Base-by-base conservation (phyloP, 345 rosid genomes). In the Populus pruinosa region DNA sequence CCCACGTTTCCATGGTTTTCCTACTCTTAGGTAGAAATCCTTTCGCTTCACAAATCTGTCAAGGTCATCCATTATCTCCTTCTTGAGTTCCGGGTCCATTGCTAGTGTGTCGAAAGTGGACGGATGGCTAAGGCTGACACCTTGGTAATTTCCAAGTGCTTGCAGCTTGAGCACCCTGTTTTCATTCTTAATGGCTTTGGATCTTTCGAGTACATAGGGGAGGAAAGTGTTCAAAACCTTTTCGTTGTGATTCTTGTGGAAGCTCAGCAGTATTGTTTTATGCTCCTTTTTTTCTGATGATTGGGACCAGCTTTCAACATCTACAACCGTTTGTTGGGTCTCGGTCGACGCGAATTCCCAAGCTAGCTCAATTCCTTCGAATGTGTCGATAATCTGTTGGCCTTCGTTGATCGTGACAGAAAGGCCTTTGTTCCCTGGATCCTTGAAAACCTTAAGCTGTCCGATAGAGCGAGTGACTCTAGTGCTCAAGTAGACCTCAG, bases 1-100 rank as follows among this genome's bases (percentile, higher is more conserved):
- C 10, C 81, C 83, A 8, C 83, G 72, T 65, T 79, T 83, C 79
- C 83, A 80, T 11, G 81, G 72, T 66, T 73, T 79, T 56, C 81
- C 86, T 31, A 73, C 76, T 79, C 73, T 76, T n/a, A 66, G 31
- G 39, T 83, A 77, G 71, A 73, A 77, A 2, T 70, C 67, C 47
- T 73, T 49, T 21, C 81, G 35, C 44, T 35, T 70, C 53, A 65
- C 70, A 69, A 78, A 85, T 35, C 82, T 77, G 73, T 82, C 83
- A 80, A 85, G 68, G 67, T 82, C 85, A 36, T 80, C 83, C 36
- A 79, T 71, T 67, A 73, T 38, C 11, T 59, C 81, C 66, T 76
- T 67, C 79, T 82, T 79, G 61, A 78, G 23, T 0, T 1, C 4
- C 1, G 56, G 77, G 18, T 85, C 83, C 79, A 82, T 82, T n/a